Evolutionary conservation across 2,329 filamentous ascomycete genomes (phyloP), one percentile per base, ranked within the genome.

Genomic region (Pleochaeta shiraiana): DNA sequence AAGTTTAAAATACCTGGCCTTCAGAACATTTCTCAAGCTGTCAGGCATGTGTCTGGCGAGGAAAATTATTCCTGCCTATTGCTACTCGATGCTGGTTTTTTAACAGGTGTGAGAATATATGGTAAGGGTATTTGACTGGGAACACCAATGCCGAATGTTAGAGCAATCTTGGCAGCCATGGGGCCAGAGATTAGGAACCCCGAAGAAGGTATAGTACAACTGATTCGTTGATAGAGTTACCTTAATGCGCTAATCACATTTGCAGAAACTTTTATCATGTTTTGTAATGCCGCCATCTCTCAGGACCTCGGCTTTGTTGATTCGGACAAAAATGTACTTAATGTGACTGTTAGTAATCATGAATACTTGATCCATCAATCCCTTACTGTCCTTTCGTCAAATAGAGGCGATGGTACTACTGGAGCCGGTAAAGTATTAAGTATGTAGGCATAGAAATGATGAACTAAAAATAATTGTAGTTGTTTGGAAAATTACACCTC

Each of bases 401-500:
- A 84, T 67, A 83, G 90, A 34, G 79, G 82, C 31, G 85, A 80
- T 14, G 87, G 86, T 0, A 90, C 87, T 0, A 90, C 87, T 0
- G 86, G 87, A 57, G 87, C 87, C 71, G 83, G 81, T 83, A 73
- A 65, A 68, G 68, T 24, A 19, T 7, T 43, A 3, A 14, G 9
- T 19, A 43, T 43, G 37, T 11, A 12, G n/a, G n/a, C n/a, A 43
- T 3, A 43, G n/a, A 43, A 43, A 43, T 19, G 12, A 14, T 3
- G 37, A 14, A 19, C 37, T 43, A 19, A 43, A 47, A n/a, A 64
- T 64, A 62, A 65, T 64, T 63, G 45, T 65, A 87, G 90, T 95
- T 21, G 78, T 97, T 9, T 98, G 93, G 93, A 90, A 88, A 74
- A 86, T 95, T 69, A 92, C 90, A 0, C 90, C 91, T 9, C 77